These are phyloP conservation scores for Monilinia vaccinii-corymbosi DNA, from an alignment of 2,329 filamentous ascomycete species.

Conservation along the genomic window DNA sequence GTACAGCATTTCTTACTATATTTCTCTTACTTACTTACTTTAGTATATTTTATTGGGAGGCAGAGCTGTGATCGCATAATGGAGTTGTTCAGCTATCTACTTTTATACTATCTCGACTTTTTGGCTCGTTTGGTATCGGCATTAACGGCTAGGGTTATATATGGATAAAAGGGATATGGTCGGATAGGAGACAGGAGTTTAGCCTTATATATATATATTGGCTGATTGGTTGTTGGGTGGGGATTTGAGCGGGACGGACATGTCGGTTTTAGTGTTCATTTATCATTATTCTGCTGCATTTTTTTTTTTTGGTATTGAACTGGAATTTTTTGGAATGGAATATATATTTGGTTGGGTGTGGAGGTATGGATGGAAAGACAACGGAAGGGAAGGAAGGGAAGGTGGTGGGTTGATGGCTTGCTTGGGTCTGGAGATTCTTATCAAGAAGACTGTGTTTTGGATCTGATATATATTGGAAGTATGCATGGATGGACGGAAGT, in stretches of 20 bases:
- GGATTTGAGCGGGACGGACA: neutral
- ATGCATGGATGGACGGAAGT: neutral
- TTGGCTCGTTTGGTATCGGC: constrained; percentile 1
- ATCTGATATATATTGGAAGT: neutral
- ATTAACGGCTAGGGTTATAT: constrained; percentile 6
- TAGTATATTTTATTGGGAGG: constrained; percentile 6
- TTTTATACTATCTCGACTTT: constrained; percentile 4
- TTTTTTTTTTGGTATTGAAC: neutral
- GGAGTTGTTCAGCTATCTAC: neutral
- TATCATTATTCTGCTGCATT: neutral
- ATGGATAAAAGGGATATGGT: constrained; percentile 5
- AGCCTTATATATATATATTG: neutral
- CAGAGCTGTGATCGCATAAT: neutral
- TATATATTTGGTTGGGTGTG: neutral
- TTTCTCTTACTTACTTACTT: constrained; percentile 1
- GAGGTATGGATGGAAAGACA: constrained; percentile 1
- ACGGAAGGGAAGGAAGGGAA: neutral
- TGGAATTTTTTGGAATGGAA: neutral
- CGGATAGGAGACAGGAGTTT: constrained; percentile 4
- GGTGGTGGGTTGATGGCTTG: neutral
- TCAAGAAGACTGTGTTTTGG: neutral
- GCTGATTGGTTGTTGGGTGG: neutral
- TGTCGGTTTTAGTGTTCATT: neutral
- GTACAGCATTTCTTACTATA: constrained; percentile 1
- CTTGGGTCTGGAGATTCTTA: neutral